Percentiles rank a stretch among this genome's conserved stretches.
Evolutionary conservation across 176 grass and related monocot genomes (phyloP).

Genomic region (Tillandsia leiboldiana): DNA sequence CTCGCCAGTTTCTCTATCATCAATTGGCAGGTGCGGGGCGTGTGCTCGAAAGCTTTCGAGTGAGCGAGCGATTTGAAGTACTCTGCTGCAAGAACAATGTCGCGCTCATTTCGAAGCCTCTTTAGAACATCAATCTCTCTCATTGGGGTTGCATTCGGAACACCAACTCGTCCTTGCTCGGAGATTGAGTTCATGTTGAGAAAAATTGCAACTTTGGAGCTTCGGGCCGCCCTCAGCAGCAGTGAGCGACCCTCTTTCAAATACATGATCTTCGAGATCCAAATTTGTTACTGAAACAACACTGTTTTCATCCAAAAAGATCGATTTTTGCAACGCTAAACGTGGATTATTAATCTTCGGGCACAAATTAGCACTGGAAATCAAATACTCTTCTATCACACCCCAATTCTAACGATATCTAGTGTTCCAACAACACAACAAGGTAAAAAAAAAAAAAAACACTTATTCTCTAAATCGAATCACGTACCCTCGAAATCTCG

Average conservation of each 20-base stretch:
- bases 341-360: too few species aligned
- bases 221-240: background rate
- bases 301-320: too few species aligned
- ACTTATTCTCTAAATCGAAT: too few species aligned
- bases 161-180: background rate
- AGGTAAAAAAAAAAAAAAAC: too few species aligned
- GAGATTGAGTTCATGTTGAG: background rate
- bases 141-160: background rate
- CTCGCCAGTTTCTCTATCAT: conserved; percentile 51
- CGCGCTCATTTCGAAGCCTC: background rate
- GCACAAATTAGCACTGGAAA: too few species aligned
- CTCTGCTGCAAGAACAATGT: background rate
- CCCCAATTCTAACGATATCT: too few species aligned
- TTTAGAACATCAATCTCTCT: conserved; percentile 1
- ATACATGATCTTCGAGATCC: background rate
- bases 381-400: too few species aligned
- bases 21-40: conserved; percentile 34
- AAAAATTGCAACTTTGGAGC: background rate
- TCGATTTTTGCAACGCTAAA: too few species aligned
- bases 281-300: too few species aligned
- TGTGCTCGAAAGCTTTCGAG: conserved; percentile 2
- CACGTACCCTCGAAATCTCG: too few species aligned
- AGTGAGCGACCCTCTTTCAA: background rate
- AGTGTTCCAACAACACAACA: too few species aligned
- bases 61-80: background rate